Evolutionary conservation across 352 stramenopile species (phyloP).

Genomic region (Lagenidium giganteum): DNA sequence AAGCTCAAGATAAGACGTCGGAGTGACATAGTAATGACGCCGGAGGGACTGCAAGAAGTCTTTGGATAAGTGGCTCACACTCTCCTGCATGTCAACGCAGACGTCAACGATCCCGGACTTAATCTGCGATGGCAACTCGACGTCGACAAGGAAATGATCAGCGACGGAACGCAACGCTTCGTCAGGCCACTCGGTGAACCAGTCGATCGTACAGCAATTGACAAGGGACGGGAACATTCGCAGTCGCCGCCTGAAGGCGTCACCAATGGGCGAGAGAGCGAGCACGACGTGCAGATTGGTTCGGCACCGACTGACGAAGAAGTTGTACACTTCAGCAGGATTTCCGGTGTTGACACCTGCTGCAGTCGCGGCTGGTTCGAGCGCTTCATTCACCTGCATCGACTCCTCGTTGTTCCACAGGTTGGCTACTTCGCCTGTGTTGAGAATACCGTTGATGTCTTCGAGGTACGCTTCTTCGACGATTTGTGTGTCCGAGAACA

Average conservation of each 20-base stretch:
- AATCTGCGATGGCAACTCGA: constrained; percentile 71
- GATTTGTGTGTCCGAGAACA: constrained; percentile 93
- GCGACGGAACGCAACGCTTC: constrained; percentile 92
- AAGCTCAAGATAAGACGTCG: constrained; percentile 93
- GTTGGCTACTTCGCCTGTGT: constrained; percentile 92
- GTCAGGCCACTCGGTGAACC: constrained; percentile 95
- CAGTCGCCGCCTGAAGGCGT: constrained; percentile 90
- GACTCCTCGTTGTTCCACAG: constrained; percentile 90
- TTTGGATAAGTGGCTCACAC: constrained; percentile 74
- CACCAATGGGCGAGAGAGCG: constrained; percentile 90
- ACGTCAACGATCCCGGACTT: constrained; percentile 91
- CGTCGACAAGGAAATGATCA: constrained; percentile 88
- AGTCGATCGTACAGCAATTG: constrained; percentile 97
- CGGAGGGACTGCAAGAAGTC: constrained; percentile 85
- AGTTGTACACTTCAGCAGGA: constrained; percentile 81
- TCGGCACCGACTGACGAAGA: constrained; percentile 87
- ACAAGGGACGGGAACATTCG: constrained; percentile 96
- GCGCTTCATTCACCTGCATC: constrained; percentile 71
- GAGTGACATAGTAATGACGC: constrained; percentile 95
- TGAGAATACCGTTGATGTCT: constrained; percentile 92
- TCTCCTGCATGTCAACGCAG: constrained; percentile 94
- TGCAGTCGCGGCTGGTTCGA: constrained; percentile 54
- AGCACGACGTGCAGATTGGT: constrained; percentile 94
- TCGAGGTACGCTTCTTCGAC: constrained; percentile 91
- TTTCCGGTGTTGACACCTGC: constrained; percentile 71